Evolutionary conservation across 2,329 filamentous ascomycete genomes (phyloP), one percentile per base, ranked within the genome.

Genomic region (Colletotrichum salicis): DNA sequence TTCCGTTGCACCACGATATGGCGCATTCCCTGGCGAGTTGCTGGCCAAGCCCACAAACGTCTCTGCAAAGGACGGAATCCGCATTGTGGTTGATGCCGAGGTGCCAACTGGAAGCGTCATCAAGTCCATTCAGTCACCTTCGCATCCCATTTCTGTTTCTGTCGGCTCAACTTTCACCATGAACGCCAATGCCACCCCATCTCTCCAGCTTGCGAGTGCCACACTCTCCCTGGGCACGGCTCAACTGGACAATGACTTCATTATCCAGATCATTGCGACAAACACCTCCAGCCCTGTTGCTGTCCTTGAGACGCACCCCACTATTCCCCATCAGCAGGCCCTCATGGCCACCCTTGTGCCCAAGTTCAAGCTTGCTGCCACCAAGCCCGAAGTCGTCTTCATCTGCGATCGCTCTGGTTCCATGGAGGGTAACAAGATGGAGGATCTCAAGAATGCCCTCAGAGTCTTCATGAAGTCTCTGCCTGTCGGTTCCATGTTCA

Each of bases 311-410:
- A 86, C 83, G 0, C 92, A 94, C 74, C 87, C 91, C 0, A 87
- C 82, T 0, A 84, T 93, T 2, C 83, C 87, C 0, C 84, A 89
- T 66, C 90, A 93, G 60, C 86, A 89, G 4, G 91, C 92, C 0
- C 77, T 94, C 70, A 93, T 95, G 91, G 83, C 88, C 0, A 93
- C 92, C 0, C 82, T 94, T 0, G 91, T 94, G 0, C 92, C 92
- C 2, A 91, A 89, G 73, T 93, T 94, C 80, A 84, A 84, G n/a
- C 81, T 93, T 0, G 88, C 89, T 0, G 77, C 85, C 0, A 83
- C 86, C 10, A 80, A 79, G 65, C 84, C 85, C 4, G 92, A 95
- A 77, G 86, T 95, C 27, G 88, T 94, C 22, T 94, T 95, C 74
- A 82, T 95, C 5, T 92, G 90, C 67, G 93, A 95, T 78, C 87